phyloP scores from a whole-genome alignment of 495 filamentous ascomycete species.

The Penicillium longicatenatum region DNA sequence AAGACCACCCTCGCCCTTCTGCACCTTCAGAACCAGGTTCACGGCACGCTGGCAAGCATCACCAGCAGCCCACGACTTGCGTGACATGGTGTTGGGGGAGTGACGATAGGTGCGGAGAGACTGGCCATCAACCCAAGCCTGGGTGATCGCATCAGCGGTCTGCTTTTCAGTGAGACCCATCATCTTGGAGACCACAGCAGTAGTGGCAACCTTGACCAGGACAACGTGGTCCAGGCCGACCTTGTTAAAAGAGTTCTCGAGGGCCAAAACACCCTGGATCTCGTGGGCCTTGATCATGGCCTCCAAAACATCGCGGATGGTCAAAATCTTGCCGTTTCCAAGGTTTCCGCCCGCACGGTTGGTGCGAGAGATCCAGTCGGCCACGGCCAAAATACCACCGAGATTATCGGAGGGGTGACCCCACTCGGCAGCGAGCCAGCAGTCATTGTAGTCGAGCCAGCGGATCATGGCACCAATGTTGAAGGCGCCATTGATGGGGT shows the following conservation, averaged over 20 bases:
- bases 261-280: conserved; percentile 94
- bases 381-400: conserved; percentile 91
- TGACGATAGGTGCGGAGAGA: conserved; percentile 95
- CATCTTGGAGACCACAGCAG: conserved; percentile 93
- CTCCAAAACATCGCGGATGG: conserved; percentile 87
- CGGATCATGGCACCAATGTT: conserved; percentile 98
- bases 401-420: conserved; percentile 97
- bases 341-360: conserved; percentile 89
- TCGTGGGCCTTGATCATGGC: conserved; percentile 99
- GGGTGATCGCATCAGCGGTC: conserved; percentile 92
- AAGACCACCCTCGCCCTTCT: conserved; percentile 86
- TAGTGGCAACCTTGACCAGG: conserved; percentile 94
- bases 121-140: conserved; percentile 97
- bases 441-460: conserved; percentile 99
- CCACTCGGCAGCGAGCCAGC: conserved; percentile 99
- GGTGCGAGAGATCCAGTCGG: conserved; percentile 95
- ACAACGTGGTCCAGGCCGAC: conserved; percentile 98
- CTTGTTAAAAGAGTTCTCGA: conserved; percentile 98
- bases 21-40: conserved; percentile 90
- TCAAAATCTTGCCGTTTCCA: conserved; percentile 82
- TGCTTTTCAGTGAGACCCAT: conserved; percentile 85
- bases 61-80: conserved; percentile 98
- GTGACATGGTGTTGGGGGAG: conserved; percentile 97
- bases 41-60: conserved; percentile 97
- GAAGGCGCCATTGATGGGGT: conserved; percentile 94